These are phyloP conservation scores for Pleoardoris graminearum DNA, from an alignment of 2,329 filamentous ascomycete genomes.

Conservation along the genomic window DNA sequence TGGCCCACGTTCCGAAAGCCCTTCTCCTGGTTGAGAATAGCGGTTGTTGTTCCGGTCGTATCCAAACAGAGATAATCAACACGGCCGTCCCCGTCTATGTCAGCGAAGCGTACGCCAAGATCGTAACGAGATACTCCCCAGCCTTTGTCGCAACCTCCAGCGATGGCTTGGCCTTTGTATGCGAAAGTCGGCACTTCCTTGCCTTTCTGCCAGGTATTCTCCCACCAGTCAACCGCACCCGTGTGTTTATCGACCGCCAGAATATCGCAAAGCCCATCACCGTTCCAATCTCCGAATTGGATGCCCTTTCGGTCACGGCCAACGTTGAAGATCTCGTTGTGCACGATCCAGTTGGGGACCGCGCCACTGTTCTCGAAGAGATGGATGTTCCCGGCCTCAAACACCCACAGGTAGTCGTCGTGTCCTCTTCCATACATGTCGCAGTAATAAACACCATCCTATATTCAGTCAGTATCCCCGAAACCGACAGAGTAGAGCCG, in stretches of 20 bases:
- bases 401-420: slow-evolving; percentile 23
- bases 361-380: slow-evolving; percentile 9
- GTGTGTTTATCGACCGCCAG: slow-evolving; percentile 34
- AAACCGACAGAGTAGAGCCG: background rate
- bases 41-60: slow-evolving; percentile 9
- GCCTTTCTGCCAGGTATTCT: slow-evolving; percentile 20
- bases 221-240: slow-evolving; percentile 28
- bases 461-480: background rate
- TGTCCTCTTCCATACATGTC: slow-evolving; percentile 33
- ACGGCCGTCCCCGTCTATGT: slow-evolving; percentile 30
- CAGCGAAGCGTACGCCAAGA: slow-evolving; percentile 37
- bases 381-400: slow-evolving; percentile 8
- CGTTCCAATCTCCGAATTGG: slow-evolving; percentile 46
- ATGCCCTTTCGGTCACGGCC: slow-evolving; percentile 32
- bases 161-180: slow-evolving; percentile 5
- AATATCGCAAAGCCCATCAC: slow-evolving; percentile 44
- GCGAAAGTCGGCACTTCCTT: background rate
- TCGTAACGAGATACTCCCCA: slow-evolving; percentile 33
- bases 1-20: slow-evolving; percentile 33
- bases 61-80: slow-evolving; percentile 20
- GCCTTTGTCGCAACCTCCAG: slow-evolving; percentile 22
- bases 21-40: slow-evolving; percentile 23
- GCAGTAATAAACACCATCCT: slow-evolving; percentile 33
- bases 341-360: slow-evolving; percentile 16
- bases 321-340: slow-evolving; percentile 17